Evolutionary conservation across 129 eudicot genomes (phyloP).

Genomic region (Flaveria brownii): DNA sequence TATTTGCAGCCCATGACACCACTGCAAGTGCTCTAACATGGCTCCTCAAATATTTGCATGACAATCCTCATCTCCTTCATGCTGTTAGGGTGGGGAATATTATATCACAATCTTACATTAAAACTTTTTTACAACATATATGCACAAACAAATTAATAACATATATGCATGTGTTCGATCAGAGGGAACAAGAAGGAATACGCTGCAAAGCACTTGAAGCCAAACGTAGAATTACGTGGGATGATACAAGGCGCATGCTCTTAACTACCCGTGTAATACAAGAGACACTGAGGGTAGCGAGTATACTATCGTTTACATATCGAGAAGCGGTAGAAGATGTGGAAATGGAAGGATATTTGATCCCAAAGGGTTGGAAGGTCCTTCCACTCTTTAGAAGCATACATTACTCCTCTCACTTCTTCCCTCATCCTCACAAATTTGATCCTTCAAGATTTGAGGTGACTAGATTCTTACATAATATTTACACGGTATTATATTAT

Average conservation of each 20-base stretch:
- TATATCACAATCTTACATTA: neutral
- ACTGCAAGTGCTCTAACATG: conserved; percentile 86
- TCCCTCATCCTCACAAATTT: conserved; percentile 79
- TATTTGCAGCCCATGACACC: conserved; percentile 90
- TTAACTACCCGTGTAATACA: conserved; percentile 76
- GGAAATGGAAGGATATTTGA: conserved; percentile 75
- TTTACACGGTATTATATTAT: neutral
- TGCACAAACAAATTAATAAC: neutral
- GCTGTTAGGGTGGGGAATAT: conserved; percentile 56
- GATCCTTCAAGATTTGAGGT: conserved; percentile 98
- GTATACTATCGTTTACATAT: conserved; percentile 81
- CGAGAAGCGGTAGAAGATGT: conserved; percentile 91
- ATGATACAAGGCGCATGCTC: conserved; percentile 68
- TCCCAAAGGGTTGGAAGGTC: conserved; percentile 97
- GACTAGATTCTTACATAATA: neutral
- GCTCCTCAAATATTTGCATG: conserved; percentile 75
- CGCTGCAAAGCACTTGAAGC: conserved; percentile 36
- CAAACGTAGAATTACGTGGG: conserved; percentile 69
- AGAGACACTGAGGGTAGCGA: conserved; percentile 78
- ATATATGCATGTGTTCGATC: conserved; percentile 14
- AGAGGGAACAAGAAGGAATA: conserved; percentile 81
- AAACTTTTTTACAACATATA: no score
- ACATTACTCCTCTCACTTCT: conserved; percentile 68
- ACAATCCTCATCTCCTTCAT: conserved; percentile 48
- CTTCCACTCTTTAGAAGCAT: conserved; percentile 88